Percentiles rank a stretch among this genome's conserved stretches.
phyloP scores from a whole-genome alignment of 805 yeast genomes.

The Kluyveromyces wickerhamii region DNA sequence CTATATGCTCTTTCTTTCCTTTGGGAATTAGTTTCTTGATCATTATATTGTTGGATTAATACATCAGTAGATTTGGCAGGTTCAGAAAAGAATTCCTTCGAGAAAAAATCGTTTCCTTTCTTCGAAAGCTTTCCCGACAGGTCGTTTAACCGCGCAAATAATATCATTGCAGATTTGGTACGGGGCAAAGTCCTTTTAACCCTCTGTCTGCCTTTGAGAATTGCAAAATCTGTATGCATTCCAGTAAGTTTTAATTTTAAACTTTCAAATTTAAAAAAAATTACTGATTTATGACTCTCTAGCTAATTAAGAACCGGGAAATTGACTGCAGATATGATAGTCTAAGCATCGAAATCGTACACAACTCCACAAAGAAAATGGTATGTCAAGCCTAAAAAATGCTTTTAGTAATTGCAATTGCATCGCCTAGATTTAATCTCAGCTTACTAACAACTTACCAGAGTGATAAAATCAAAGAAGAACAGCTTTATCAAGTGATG shows the following conservation, averaged over 20 bases:
- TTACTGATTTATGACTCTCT: too few relatives aligned
- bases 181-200: too few relatives aligned
- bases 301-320: too few relatives aligned
- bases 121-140: not conserved
- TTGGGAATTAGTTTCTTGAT: conserved; percentile 11
- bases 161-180: not conserved
- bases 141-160: not conserved
- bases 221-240: too few relatives aligned
- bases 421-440: not conserved
- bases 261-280: too few relatives aligned
- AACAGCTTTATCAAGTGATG: conserved; percentile 46
- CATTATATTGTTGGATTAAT: conserved; percentile 11
- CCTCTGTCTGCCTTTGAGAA: too few relatives aligned
- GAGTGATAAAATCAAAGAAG: conserved; percentile 62
- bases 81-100: conserved; percentile 10
- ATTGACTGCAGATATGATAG: too few relatives aligned
- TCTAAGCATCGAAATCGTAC: too few relatives aligned
- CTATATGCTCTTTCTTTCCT: conserved; percentile 7
- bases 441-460: conserved; percentile 11
- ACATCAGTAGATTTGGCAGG: conserved; percentile 11
- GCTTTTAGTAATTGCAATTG: not conserved
- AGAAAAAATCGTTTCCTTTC: conserved; percentile 9
- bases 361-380: too few relatives aligned
- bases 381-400: not conserved
- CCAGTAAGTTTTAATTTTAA: too few relatives aligned